phyloP scores from a whole-genome alignment of 306 rosid species.

The Oemleria cerasiformis region DNA sequence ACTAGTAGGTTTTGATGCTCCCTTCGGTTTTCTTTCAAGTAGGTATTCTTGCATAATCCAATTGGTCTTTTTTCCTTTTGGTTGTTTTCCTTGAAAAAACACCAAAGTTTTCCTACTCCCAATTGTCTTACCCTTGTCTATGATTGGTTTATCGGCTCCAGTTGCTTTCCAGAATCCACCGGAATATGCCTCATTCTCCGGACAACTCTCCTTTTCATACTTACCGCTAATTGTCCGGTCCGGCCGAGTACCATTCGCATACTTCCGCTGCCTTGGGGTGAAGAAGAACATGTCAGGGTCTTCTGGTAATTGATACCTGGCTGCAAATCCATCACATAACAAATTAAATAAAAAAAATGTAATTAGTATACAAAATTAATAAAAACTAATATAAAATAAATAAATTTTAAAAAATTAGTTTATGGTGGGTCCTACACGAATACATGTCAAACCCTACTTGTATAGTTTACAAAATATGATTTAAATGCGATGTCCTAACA shows the following conservation, averaged over 20 bases:
- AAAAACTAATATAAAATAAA: neutral
- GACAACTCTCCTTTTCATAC: too few relatives aligned
- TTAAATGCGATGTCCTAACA: too few relatives aligned
- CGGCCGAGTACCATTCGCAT: neutral
- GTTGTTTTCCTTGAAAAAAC: neutral
- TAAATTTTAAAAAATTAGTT: neutral
- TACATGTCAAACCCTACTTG: too few relatives aligned
- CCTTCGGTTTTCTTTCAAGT: neutral
- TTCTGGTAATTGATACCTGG: neutral
- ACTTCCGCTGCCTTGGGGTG: neutral
- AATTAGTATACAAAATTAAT: neutral
- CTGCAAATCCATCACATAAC: neutral
- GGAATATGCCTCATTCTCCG: too few relatives aligned
- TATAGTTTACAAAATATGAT: too few relatives aligned
- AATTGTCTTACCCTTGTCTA: neutral
- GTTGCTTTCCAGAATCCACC: slow-evolving; percentile 1
- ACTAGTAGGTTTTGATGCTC: neutral
- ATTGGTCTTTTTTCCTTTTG: neutral
- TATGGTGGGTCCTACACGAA: too few relatives aligned
- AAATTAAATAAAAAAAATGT: neutral
- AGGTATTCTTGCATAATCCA: slow-evolving; percentile 7
- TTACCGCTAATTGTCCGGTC: neutral
- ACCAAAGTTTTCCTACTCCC: neutral
- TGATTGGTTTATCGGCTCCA: neutral
- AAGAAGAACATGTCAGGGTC: neutral